Conservation (phyloP, 495 filamentous ascomycete species). For the Cercophora samala region DNA sequence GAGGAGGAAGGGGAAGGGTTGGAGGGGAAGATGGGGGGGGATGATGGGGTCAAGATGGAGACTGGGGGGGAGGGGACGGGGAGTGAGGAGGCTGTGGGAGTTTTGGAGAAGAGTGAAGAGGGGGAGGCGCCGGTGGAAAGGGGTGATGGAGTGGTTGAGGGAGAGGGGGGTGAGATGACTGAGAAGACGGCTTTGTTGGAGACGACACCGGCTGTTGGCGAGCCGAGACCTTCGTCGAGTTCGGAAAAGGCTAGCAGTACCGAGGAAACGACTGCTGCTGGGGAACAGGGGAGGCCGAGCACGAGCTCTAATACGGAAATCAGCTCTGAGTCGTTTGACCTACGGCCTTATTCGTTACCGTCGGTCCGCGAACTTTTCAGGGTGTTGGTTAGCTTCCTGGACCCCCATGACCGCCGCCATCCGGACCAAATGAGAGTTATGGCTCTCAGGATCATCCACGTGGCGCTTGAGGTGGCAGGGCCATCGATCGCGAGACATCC, state of each 20-base stretch:
- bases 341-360: constrained; percentile 86
- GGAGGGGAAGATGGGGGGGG: constrained; percentile 58
- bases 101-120: constrained; percentile 12
- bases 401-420: constrained; percentile 87
- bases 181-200: constrained; percentile 29
- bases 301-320: constrained; percentile 33
- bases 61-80: constrained; percentile 75
- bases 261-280: constrained; percentile 22
- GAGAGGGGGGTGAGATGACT: constrained; percentile 17
- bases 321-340: constrained; percentile 50
- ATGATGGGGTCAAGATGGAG: constrained; percentile 84
- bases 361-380: constrained; percentile 93
- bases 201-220: constrained; percentile 45
- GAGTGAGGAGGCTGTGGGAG: constrained; percentile 21
- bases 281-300: constrained; percentile 31
- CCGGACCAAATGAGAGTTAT: constrained; percentile 95
- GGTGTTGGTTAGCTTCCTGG: constrained; percentile 89
- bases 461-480: constrained; percentile 92
- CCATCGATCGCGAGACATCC: constrained; percentile 94
- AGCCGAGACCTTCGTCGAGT: constrained; percentile 47
- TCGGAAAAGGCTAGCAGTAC: constrained; percentile 36
- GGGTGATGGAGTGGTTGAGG: constrained; percentile 32
- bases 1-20: constrained; percentile 56
- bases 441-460: constrained; percentile 95
- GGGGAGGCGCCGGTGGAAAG: constrained; percentile 30